Conservation (phyloP, 805 yeast species). For the Starmerella khaoyaiensis region DNA sequence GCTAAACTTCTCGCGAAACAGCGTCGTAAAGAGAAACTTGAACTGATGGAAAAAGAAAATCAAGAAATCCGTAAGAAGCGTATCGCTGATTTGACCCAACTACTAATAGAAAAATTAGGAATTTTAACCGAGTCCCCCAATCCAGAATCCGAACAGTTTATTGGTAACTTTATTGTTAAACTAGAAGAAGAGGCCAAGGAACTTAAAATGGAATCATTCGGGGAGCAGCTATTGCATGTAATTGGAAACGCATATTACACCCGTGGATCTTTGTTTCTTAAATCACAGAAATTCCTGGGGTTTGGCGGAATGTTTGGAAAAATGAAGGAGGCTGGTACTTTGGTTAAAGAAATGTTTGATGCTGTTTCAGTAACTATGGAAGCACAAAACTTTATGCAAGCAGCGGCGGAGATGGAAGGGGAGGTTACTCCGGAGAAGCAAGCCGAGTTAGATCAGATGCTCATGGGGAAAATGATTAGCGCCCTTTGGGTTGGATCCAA, state of each 20-base stretch:
- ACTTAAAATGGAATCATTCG: constrained; percentile 89
- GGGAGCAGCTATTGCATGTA: constrained; percentile 65
- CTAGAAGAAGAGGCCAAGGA: constrained; percentile 76
- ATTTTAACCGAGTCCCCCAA: constrained; percentile 54
- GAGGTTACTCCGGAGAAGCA: constrained; percentile 45
- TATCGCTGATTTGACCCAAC: constrained; percentile 59
- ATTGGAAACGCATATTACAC: constrained; percentile 68
- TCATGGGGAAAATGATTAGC: constrained; percentile 80
- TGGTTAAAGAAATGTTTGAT: constrained; percentile 70
- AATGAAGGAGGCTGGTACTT: constrained; percentile 71
- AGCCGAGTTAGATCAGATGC: constrained; percentile 65
- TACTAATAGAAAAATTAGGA: constrained; percentile 51
- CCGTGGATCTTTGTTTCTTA: constrained; percentile 61
- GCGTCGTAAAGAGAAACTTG: constrained; percentile 23
- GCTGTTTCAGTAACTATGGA: constrained; percentile 76
- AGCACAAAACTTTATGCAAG: constrained; percentile 67
- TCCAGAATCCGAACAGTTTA: constrained; percentile 49
- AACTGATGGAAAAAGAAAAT: constrained; percentile 38
- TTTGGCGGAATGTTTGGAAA: constrained; percentile 71
- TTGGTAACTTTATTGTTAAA: constrained; percentile 48
- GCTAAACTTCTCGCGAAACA: constrained; percentile 27
- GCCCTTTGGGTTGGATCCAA: constrained; percentile 94
- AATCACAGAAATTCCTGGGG: constrained; percentile 72
- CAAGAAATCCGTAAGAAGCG: constrained; percentile 20
- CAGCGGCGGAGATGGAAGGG: constrained; percentile 61